Evolutionary conservation across 306 rosid genomes (phyloP).

Genomic region (Geum urbanum): DNA sequence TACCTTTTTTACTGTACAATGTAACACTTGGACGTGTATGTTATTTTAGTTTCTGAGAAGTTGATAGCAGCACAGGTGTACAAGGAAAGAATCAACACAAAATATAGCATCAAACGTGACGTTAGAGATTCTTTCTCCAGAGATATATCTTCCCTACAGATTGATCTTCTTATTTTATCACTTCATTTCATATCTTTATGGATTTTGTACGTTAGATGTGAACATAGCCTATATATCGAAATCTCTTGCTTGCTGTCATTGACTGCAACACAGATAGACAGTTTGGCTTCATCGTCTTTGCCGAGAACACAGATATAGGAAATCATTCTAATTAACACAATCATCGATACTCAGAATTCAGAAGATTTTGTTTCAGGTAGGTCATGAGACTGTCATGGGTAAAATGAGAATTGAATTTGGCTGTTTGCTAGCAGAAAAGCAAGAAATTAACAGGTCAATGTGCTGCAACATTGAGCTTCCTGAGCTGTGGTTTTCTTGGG

Average conservation of each 20-base stretch:
- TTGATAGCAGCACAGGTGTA: conserved; percentile 22
- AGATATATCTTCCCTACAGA: background rate
- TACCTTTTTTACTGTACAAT: conserved; percentile 32
- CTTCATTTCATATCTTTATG: background rate
- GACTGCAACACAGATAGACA: background rate
- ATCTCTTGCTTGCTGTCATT: background rate
- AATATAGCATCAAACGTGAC: conserved; percentile 14
- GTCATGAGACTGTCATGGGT: background rate
- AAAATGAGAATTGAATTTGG: background rate
- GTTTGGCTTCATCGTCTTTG: background rate
- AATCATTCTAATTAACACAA: too few species aligned
- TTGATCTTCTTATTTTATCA: background rate
- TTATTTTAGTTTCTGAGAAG: conserved; percentile 35
- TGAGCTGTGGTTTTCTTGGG: conserved; percentile 1
- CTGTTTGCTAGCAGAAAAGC: background rate
- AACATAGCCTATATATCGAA: conserved; percentile 9
- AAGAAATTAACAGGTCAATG: background rate
- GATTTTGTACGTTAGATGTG: conserved; percentile 8
- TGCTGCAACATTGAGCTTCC: background rate
- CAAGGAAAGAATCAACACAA: conserved; percentile 29
- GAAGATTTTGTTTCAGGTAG: conserved; percentile 5
- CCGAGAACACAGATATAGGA: background rate
- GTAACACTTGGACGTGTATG: conserved; percentile 37
- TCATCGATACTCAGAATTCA: background rate
- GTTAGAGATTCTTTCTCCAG: conserved; percentile 15